Evolutionary conservation across 345 rosid species (phyloP).

Genomic region (Linum tenue): DNA sequence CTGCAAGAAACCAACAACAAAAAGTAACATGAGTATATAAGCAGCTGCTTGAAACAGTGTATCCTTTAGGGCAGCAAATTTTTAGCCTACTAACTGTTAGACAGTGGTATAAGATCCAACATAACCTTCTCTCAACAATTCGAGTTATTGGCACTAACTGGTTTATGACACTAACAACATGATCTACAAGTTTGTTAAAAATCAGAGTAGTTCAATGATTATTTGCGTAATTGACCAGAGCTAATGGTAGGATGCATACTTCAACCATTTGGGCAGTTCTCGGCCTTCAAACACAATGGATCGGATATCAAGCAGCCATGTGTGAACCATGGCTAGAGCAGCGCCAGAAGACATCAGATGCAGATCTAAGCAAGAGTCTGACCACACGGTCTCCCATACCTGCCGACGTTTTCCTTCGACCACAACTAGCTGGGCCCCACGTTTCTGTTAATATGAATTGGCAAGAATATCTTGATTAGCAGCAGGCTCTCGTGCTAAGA

Average conservation of each 20-base stretch:
- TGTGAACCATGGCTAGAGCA: conserved; percentile 83
- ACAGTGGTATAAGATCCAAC: too few relatives aligned
- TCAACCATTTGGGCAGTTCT: conserved; percentile 66
- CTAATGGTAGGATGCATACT: conserved; percentile 29
- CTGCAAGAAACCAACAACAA: conserved; percentile 23
- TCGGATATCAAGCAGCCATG: conserved; percentile 83
- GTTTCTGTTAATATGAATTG: conserved; percentile 35
- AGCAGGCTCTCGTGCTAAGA: not conserved
- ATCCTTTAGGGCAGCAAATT: too few relatives aligned
- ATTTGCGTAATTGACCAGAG: not conserved
- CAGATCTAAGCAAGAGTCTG: conserved; percentile 82
- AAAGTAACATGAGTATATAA: not conserved
- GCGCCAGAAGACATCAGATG: conserved; percentile 98
- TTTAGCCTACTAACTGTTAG: too few relatives aligned
- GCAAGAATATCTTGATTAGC: not conserved
- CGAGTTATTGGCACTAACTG: too few relatives aligned
- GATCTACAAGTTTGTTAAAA: too few relatives aligned
- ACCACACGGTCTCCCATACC: conserved; percentile 93
- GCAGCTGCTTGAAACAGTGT: not conserved
- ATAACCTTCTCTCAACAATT: too few relatives aligned
- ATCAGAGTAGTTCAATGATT: too few relatives aligned
- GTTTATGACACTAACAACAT: too few relatives aligned
- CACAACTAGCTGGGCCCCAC: conserved; percentile 69
- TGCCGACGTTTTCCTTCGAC: conserved; percentile 76
- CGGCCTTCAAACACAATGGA: conserved; percentile 72